Evolutionary conservation across 805 yeast species (phyloP).

Genomic region (Wickerhamiella lipophila): DNA sequence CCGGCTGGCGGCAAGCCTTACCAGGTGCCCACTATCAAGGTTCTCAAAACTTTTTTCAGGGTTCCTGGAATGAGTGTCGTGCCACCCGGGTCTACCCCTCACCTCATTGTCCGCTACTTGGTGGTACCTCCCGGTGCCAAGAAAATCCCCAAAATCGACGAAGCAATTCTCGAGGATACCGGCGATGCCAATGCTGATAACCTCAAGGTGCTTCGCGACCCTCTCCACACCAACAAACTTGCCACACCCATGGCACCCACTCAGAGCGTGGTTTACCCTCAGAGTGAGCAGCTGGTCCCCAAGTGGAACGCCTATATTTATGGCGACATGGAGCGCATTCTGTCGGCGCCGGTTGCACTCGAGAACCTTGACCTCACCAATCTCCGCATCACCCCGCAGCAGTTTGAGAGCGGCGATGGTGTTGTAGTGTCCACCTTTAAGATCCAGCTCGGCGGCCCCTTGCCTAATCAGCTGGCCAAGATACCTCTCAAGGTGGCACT

Average conservation of each 20-base stretch:
- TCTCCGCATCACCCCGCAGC: slow-evolving; percentile 40
- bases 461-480: slow-evolving; percentile 60
- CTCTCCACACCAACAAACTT: slow-evolving; percentile 48
- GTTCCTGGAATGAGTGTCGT: slow-evolving; percentile 77
- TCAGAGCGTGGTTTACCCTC: slow-evolving; percentile 68
- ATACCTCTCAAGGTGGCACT: slow-evolving; percentile 58
- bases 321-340: slow-evolving; percentile 63
- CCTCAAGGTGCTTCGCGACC: slow-evolving; percentile 43
- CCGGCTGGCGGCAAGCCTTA: slow-evolving; percentile 31
- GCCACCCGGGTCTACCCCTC: slow-evolving; percentile 61
- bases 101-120: slow-evolving; percentile 60
- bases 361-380: slow-evolving; percentile 44
- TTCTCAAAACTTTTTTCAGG: slow-evolving; percentile 56
- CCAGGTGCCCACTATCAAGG: slow-evolving; percentile 51
- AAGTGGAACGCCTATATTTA: slow-evolving; percentile 60
- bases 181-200: slow-evolving; percentile 14
- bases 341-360: slow-evolving; percentile 32
- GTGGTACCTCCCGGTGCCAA: slow-evolving; percentile 53
- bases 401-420: slow-evolving; percentile 29
- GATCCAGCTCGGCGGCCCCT: slow-evolving; percentile 57
- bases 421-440: slow-evolving; percentile 59
- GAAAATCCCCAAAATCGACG: slow-evolving; percentile 17
- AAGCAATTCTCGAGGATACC: slow-evolving; percentile 19
- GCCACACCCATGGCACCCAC: slow-evolving; percentile 61
- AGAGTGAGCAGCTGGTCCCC: slow-evolving; percentile 27